Evolutionary conservation across 2,329 filamentous ascomycete species (phyloP).

Genomic region (Periconia macrospinosa): DNA sequence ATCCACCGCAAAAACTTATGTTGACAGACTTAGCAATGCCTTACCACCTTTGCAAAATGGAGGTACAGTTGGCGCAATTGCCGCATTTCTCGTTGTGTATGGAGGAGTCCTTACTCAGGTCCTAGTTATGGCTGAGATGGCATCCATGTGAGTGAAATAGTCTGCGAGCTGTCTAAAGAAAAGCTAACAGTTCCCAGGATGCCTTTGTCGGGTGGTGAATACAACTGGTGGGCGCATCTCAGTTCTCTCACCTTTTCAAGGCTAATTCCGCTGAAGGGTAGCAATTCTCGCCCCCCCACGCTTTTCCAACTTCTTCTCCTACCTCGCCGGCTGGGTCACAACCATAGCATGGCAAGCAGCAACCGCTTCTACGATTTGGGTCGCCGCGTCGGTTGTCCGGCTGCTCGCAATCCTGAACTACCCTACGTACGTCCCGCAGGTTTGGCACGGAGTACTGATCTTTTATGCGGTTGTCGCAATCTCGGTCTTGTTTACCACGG

Average conservation of each 20-base stretch:
- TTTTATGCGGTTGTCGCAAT: conserved; percentile 43
- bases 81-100: conserved; percentile 8
- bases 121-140: conserved; percentile 13
- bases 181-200: background rate
- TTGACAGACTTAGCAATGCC: too few species aligned
- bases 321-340: conserved; percentile 47
- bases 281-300: conserved; percentile 36
- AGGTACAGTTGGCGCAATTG: conserved; percentile 13
- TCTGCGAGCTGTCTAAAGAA: conserved; percentile 21
- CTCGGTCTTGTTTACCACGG: conserved; percentile 46
- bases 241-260: too few species aligned
- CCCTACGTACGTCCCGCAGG: conserved; percentile 39
- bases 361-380: conserved; percentile 46
- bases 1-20: too few species aligned
- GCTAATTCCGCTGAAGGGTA: too few species aligned
- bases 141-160: conserved; percentile 25
- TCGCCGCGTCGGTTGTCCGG: conserved; percentile 48
- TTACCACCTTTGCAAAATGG: too few species aligned
- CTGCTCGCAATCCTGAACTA: conserved; percentile 40
- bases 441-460: conserved; percentile 53
- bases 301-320: conserved; percentile 18
- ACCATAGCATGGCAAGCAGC: conserved; percentile 52
- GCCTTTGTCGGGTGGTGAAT: conserved; percentile 7
- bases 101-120: conserved; percentile 2
- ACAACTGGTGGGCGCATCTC: too few species aligned